phyloP scores from a whole-genome alignment of 2,329 filamentous ascomycete species.

The Dactylonectria estremocensis region DNA sequence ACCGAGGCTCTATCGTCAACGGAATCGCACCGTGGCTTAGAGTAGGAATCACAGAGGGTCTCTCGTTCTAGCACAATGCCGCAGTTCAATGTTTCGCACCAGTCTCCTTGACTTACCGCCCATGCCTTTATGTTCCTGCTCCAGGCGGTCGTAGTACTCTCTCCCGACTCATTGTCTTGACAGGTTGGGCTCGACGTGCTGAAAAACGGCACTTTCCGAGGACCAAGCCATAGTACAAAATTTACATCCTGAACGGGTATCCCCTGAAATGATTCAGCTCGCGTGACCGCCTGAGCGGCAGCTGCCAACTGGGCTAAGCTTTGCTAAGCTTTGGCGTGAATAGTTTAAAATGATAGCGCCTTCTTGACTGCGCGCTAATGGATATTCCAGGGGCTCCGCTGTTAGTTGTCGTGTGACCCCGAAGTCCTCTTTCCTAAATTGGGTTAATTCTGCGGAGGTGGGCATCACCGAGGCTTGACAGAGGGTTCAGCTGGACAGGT shows the following conservation, averaged over 20 bases:
- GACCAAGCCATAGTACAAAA: not conserved
- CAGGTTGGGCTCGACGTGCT: not conserved
- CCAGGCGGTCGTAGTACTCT: constrained; percentile 1
- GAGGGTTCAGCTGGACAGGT: constrained; percentile 1
- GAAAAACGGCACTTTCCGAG: constrained; percentile 1
- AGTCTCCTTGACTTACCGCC: not conserved
- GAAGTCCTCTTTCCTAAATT: not conserved
- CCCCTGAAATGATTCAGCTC: constrained; percentile 1
- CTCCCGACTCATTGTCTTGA: constrained; percentile 1
- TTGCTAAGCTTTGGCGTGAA: constrained; percentile 3
- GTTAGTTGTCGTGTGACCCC: not conserved
- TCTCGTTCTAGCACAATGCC: not conserved
- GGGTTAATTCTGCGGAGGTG: not conserved
- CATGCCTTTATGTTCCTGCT: not conserved
- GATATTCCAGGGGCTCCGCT: not conserved
- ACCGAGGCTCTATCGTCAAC: not conserved
- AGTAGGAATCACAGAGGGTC: constrained; percentile 1
- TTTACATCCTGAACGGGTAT: not conserved
- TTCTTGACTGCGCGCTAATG: not conserved
- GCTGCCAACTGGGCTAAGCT: not conserved
- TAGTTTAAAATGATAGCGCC: constrained; percentile 2
- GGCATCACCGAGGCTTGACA: not conserved
- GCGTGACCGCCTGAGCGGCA: not conserved
- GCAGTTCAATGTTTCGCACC: not conserved
- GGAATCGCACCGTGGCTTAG: not conserved